Conservation (phyloP, 208 protist species). For the Blechomonas ayalai region DNA sequence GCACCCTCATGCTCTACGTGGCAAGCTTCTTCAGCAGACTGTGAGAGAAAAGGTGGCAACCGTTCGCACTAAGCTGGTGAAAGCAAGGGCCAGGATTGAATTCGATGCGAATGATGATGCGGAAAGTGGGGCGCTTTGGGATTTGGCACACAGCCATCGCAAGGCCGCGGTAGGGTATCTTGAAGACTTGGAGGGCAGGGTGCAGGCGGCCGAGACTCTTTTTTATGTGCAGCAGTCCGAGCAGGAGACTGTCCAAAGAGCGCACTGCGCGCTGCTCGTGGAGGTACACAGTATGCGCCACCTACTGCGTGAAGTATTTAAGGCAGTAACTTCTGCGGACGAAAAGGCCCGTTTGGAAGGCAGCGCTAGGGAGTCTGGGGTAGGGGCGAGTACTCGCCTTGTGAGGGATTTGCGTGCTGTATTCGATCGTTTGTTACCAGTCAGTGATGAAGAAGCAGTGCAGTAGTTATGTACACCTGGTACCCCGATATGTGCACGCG, state of each 20-base stretch:
- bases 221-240: slow-evolving; percentile 54
- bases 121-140: slow-evolving; percentile 23
- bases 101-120: slow-evolving; percentile 9
- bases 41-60: slow-evolving; percentile 11
- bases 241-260: slow-evolving; percentile 55
- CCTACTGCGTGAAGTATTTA: slow-evolving; percentile 18
- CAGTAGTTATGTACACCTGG: too few species aligned
- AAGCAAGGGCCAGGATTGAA: slow-evolving; percentile 8
- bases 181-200: slow-evolving; percentile 25
- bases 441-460: too few species aligned
- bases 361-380: too few species aligned
- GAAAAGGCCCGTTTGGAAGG: too few species aligned
- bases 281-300: slow-evolving; percentile 47
- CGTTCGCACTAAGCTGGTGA: slow-evolving; percentile 11
- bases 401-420: too few species aligned
- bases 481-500: too few species aligned
- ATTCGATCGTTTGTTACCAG: too few species aligned
- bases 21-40: too few species aligned
- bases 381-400: too few species aligned
- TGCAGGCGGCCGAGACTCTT: slow-evolving; percentile 33
- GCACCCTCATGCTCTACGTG: too few species aligned
- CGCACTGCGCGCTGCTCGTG: slow-evolving; percentile 33
- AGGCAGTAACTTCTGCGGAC: background rate
- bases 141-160: slow-evolving; percentile 20
- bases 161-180: slow-evolving; percentile 30